Base-by-base conservation (phyloP, 768 basidiomycete species). In the Tephrocybe sp. region DNA sequence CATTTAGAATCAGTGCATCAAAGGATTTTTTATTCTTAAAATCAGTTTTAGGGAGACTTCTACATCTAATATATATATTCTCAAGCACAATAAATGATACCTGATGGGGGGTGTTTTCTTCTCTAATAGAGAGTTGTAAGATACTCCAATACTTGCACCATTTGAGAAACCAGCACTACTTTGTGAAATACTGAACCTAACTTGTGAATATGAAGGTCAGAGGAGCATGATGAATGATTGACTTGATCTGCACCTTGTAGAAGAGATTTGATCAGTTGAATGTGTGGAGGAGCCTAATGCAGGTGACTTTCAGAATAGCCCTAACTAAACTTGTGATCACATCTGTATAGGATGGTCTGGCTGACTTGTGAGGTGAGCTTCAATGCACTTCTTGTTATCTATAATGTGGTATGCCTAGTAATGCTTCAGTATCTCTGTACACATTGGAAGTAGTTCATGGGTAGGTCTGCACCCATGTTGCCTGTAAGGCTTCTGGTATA, bases 41-140 rank as follows among this genome's bases (percentile, higher is more conserved):
- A n/a, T n/a, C n/a, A n/a, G n/a, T n/a, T n/a, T n/a, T n/a, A n/a
- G n/a, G n/a, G n/a, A n/a, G n/a, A n/a, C n/a, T n/a, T n/a, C n/a
- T n/a, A n/a, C n/a, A n/a, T n/a, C n/a, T n/a, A n/a, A n/a, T n/a
- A n/a, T n/a, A n/a, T n/a, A n/a, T n/a, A n/a, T n/a, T n/a, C n/a
- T n/a, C n/a, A n/a, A n/a, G n/a, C n/a, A 62, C 90, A 92, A 60
- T 93, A 92, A 2, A 93, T 73, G 41, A 93, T 86, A 0, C 90
- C 89, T 2, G 83, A 83, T 0, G 85, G 85, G 0, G 83, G 66
- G 24, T 76, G 66, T 28, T 79, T 78, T 7, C 86, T 77, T 38
- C 84, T 76, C 26, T 72, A 68, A 59, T 90, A 78, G 15, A 93
- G 70, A 1, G 72, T 77, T 32, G 69, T 73, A 51, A 93, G 86